These are phyloP conservation scores for Botrytis cinerea DNA, from an alignment of 2,329 filamentous ascomycete species.

Conservation along the genomic window DNA sequence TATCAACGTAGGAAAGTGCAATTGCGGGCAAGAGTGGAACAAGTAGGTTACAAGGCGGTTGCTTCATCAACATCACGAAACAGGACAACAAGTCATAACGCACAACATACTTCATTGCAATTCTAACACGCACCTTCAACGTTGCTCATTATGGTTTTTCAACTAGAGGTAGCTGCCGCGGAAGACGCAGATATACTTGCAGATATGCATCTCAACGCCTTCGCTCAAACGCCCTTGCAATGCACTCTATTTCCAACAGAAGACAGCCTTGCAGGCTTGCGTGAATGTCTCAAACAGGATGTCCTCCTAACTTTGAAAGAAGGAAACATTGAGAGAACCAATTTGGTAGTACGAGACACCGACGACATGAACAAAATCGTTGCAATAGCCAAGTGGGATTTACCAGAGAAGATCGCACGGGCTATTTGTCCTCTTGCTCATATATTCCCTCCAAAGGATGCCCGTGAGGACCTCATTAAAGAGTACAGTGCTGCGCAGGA, in stretches of 20 bases:
- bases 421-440: constrained; percentile 11
- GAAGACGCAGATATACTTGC: constrained; percentile 36
- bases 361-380: constrained; percentile 31
- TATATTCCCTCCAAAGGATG: constrained; percentile 28
- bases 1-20: background rate
- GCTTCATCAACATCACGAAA: background rate
- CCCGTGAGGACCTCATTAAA: constrained; percentile 29
- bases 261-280: constrained; percentile 28
- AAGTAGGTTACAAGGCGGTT: background rate
- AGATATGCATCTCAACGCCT: constrained; percentile 39
- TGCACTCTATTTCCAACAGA: constrained; percentile 38
- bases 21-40: background rate
- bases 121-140: background rate
- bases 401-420: background rate
- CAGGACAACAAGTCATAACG: background rate
- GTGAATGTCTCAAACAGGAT: constrained; percentile 31
- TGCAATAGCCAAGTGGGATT: constrained; percentile 37
- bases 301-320: constrained; percentile 28
- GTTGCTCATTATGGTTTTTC: constrained; percentile 30
- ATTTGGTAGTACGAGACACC: constrained; percentile 34
- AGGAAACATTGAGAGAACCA: constrained; percentile 26
- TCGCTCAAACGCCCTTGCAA: constrained; percentile 35
- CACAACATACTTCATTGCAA: background rate
- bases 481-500: constrained; percentile 32
- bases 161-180: constrained; percentile 29